phyloP scores from a whole-genome alignment of 495 filamentous ascomycete species.

The Hyaloscypha variabilis region DNA sequence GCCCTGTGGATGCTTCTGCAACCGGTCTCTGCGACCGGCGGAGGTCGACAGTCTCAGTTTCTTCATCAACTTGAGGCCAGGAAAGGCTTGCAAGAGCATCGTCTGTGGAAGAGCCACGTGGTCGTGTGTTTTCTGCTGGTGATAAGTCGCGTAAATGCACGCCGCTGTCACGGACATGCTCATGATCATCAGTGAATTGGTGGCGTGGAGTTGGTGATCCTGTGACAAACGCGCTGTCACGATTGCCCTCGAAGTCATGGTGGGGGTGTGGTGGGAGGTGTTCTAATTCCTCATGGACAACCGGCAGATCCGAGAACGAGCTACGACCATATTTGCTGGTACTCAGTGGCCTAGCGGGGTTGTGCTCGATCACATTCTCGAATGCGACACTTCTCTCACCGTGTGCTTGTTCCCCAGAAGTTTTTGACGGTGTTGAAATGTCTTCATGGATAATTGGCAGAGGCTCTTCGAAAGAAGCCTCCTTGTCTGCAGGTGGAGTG shows the following conservation, averaged over 20 bases:
- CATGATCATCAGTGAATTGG: slow-evolving; percentile 33
- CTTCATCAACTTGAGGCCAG: slow-evolving; percentile 56
- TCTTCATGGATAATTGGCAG: slow-evolving; percentile 10
- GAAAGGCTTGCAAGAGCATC: slow-evolving; percentile 49
- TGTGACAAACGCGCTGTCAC: slow-evolving; percentile 50
- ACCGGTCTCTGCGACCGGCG: slow-evolving; percentile 26
- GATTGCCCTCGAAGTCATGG: slow-evolving; percentile 38
- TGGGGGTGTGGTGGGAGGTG: slow-evolving; percentile 13
- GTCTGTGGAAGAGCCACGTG: slow-evolving; percentile 46
- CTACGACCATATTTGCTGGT: slow-evolving; percentile 10
- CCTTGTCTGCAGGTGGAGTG: not conserved
- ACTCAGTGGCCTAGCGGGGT: slow-evolving; percentile 6
- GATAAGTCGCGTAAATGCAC: slow-evolving; percentile 47
- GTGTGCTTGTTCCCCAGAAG: not conserved
- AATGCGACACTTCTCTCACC: slow-evolving; percentile 10
- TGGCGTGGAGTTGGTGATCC: slow-evolving; percentile 43
- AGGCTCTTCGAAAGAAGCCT: slow-evolving; percentile 7
- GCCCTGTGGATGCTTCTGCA: not conserved
- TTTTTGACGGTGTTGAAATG: slow-evolving; percentile 16
- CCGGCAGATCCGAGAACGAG: slow-evolving; percentile 26
- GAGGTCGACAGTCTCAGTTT: slow-evolving; percentile 35
- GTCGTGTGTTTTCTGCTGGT: slow-evolving; percentile 15
- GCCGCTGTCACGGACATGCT: slow-evolving; percentile 51
- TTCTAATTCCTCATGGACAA: slow-evolving; percentile 30
- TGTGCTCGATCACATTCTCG: not conserved